These are phyloP conservation scores for Lotus japonicus DNA, from an alignment of 306 rosid species.

Conservation along the genomic window DNA sequence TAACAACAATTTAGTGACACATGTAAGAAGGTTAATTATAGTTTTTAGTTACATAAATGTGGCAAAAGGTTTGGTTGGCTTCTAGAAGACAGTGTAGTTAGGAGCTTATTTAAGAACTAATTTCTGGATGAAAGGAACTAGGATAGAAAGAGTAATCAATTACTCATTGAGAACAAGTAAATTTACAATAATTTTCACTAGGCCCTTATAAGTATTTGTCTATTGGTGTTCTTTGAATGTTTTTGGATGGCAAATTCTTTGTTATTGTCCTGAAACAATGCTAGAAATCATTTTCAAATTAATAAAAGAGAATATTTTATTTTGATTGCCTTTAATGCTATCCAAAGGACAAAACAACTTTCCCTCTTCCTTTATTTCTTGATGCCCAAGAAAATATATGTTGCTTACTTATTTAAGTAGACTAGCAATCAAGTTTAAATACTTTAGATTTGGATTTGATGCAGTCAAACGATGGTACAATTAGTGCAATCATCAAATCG, in stretches of 20 bases:
- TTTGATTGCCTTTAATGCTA: background rate
- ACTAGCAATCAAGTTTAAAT: too few species aligned
- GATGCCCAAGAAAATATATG: background rate
- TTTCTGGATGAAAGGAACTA: background rate
- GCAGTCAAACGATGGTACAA: too few species aligned
- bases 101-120: background rate
- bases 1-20: slow-evolving; percentile 8
- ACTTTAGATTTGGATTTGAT: too few species aligned
- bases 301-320: background rate
- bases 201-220: background rate
- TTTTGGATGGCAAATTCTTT: background rate
- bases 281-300: background rate
- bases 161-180: background rate
- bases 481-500: too few species aligned
- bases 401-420: background rate
- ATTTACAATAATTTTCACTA: background rate
- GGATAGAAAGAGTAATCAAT: background rate
- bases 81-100: slow-evolving; percentile 4
- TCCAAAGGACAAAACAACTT: background rate
- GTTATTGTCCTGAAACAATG: background rate
- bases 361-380: too few species aligned
- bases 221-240: background rate
- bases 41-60: background rate
- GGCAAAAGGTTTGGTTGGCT: background rate
- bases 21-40: slow-evolving; percentile 14